Conservation (phyloP, 805 yeast genomes). For the Candida broadrunensis region DNA sequence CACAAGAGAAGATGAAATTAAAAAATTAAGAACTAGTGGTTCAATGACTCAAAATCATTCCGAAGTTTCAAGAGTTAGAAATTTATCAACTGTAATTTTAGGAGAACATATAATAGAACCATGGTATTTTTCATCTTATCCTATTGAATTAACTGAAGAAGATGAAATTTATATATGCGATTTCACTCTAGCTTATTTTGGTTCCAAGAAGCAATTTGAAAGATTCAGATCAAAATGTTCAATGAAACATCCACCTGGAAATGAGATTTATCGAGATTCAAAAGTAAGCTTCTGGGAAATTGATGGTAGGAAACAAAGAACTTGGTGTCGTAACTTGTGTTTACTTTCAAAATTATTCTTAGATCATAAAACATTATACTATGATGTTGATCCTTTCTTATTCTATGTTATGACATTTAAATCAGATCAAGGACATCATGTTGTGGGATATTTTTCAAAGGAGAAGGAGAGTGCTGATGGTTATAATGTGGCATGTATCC, state of each 20-base stretch:
- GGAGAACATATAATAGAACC: conserved; percentile 95
- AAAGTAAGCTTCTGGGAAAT: conserved; percentile 94
- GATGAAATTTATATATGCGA: conserved; percentile 90
- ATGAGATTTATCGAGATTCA: conserved; percentile 92
- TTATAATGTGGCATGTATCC: conserved; percentile 94
- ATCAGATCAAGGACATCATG: conserved; percentile 89
- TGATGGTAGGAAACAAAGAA: conserved; percentile 92
- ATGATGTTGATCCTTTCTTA: conserved; percentile 96
- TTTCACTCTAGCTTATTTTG: conserved; percentile 84
- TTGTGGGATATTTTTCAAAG: conserved; percentile 95
- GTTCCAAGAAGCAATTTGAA: conserved; percentile 87
- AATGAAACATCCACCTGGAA: conserved; percentile 95
- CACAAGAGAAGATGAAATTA: conserved; percentile 87
- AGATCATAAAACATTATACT: conserved; percentile 94
- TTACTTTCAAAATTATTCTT: conserved; percentile 83
- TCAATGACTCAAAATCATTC: conserved; percentile 89
- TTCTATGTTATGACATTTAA: conserved; percentile 93
- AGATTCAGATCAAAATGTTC: conserved; percentile 86
- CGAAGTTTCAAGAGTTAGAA: conserved; percentile 89
- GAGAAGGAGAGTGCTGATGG: conserved; percentile 95
- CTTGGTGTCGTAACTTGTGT: conserved; percentile 97
- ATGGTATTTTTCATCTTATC: conserved; percentile 98
- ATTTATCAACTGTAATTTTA: conserved; percentile 71
- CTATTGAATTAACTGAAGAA: conserved; percentile 88
- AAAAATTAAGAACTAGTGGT: conserved; percentile 89